Percentiles rank a stretch among this genome's conserved stretches.
These are phyloP conservation scores for Ogataea allantospora DNA, from an alignment of 805 yeast species.

Conservation along the genomic window DNA sequence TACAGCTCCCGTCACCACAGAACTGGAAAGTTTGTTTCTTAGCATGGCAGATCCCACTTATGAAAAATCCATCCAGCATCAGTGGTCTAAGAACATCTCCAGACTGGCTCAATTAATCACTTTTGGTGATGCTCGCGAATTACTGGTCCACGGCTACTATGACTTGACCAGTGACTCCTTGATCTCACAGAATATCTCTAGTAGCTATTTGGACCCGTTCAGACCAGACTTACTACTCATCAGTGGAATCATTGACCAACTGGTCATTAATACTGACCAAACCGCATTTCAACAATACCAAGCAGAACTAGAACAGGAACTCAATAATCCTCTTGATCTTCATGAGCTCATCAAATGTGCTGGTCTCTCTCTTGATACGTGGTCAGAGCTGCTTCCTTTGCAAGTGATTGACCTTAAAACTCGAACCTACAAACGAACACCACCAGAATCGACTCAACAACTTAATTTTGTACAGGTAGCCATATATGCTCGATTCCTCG, in stretches of 20 bases:
- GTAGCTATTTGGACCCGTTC: slow-evolving; percentile 45
- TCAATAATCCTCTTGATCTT: slow-evolving; percentile 20
- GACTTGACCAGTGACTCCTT: slow-evolving; percentile 25
- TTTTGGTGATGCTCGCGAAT: slow-evolving; percentile 59
- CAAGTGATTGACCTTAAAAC: slow-evolving; percentile 62
- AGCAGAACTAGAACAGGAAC: slow-evolving; percentile 16
- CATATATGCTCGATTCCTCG: slow-evolving; percentile 54
- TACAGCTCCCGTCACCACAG: background rate
- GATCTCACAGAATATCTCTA: slow-evolving; percentile 18
- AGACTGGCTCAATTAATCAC: slow-evolving; percentile 42
- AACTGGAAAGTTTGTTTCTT: background rate
- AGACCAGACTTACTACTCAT: slow-evolving; percentile 40
- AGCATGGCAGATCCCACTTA: background rate
- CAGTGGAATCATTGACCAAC: slow-evolving; percentile 64
- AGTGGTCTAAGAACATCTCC: slow-evolving; percentile 43
- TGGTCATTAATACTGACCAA: slow-evolving; percentile 28
- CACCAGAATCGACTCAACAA: slow-evolving; percentile 50
- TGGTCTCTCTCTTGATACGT: background rate
- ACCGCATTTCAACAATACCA: slow-evolving; percentile 22
- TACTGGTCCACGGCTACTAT: slow-evolving; percentile 53
- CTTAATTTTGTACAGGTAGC: slow-evolving; percentile 59
- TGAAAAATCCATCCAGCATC: slow-evolving; percentile 21
- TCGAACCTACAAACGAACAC: slow-evolving; percentile 42
- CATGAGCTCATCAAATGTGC: slow-evolving; percentile 15
- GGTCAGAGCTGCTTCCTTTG: slow-evolving; percentile 33